Base-by-base conservation (phyloP, 495 filamentous ascomycete genomes). In the Diplogelasinospora grovesii region DNA sequence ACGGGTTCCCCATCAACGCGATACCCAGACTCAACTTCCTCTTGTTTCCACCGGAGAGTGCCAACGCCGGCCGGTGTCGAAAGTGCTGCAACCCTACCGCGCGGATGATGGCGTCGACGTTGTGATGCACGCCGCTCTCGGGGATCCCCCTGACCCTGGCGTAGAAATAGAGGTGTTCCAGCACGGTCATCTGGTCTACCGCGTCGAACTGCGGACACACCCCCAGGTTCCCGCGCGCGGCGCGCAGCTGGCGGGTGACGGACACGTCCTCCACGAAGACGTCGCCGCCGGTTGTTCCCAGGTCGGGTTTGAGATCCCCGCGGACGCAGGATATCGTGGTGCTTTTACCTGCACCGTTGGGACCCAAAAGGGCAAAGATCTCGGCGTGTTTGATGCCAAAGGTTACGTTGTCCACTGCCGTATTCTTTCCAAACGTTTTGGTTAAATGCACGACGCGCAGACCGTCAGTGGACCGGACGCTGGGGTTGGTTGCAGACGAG, bases 261-360 rank as follows among this genome's bases (percentile, higher is more conserved):
- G 78, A 79, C 20, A 78, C 71, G 46, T 82, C 69, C 54, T 92
- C 84, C 37, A 94, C 79, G 20, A 83, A 77, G 26, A 94, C 75
- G 36, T 88, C 81, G 39, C 82, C 81, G 22, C 64, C 61, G 40
- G 66, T 64, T n/a, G n/a, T n/a, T 23, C 61, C 56, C 29, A 60
- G 59, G 37, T 70, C 69, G 0, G 86, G 85, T 22, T 75, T 73
- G 36, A 89, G 70, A 49, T 94, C 87, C n/a, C 86, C 88, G 41
- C 88, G 75, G 58, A 95, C 84, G 25, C 93, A 66, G 13, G 75
- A 81, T 60, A 95, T 89, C 5, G 82, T 90, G 4, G 86, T 92
- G 4, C 78, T 82, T 53, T 95, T 95, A 33, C 88, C 88, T 1
- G 88, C 88, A 18, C 86, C 88, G 56, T 95, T 95, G 15, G 87